Evolutionary conservation across 768 basidiomycete species (phyloP), one percentile per base, ranked within the genome.

Genomic region (Suillus lakei): DNA sequence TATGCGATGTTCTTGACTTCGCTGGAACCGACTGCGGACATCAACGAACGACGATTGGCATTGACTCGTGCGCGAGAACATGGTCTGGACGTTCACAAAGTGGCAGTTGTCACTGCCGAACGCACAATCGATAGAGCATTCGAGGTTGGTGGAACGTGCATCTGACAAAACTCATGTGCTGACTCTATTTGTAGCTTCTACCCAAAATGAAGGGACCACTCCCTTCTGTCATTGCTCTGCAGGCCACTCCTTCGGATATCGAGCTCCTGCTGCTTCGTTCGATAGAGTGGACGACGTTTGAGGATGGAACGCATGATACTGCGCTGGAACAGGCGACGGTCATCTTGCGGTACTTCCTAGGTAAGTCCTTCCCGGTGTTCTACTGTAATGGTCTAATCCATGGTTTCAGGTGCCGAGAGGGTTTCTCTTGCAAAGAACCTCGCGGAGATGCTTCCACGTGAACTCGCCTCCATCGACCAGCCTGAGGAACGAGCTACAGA

Each of bases 271-370:
- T 99, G 9, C 83, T 97, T 36, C 87, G 96, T 23, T 92, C 93
- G 0, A 90, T 98, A 58, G 96, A 99, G 72, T 99, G 97, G 97
- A 92, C 96, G 60, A 91, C 88, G 0, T 92, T 92, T 74, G 81
- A 84, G 69, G 85, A 88, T 38, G 79, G 84, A 6, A 99, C 96
- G 1, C 88, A 90, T 67, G 79, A 83, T 13, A 89, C 89, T 7
- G 96, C 96, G 0, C 79, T 98, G 10, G 88, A 92, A 71, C 93
- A 96, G 71, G 89, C 93, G 1, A 96, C 96, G 64, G 90, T 92
- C 46, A 91, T 98, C 65, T 74, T 95, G 64, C 88, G 96, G 18
- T 95, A 95, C 74, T 93, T 98, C 82, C 85, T 99, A 28, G 89
- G 96, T 96, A 72, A 36, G 88, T 18, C 18, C 60, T 60, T n/a